Evolutionary conservation across 345 rosid species (phyloP), one percentile per base, ranked within the genome.

Genomic region (Viola odorata): DNA sequence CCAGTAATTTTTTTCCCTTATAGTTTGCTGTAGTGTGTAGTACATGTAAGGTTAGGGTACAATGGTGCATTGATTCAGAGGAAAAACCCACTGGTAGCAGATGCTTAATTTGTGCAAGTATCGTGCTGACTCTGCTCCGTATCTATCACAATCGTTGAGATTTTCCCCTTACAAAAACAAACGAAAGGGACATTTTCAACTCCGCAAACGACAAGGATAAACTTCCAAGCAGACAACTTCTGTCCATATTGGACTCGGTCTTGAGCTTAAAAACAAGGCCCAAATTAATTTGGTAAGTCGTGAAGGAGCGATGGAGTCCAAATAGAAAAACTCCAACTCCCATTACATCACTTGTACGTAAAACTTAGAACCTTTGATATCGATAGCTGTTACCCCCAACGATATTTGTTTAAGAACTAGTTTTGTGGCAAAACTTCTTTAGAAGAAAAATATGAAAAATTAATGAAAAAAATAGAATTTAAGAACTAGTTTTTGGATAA

Each of bases 141-240:
- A 42, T 42, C 11, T 42, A 42, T 11, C 45, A 42, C 11, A 42
- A 42, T 42, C 45, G 11, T 42, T 42, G 45, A 42, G 11, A 42
- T 42, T 42, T 42, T 11, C 45, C 45, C 45, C 45, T 42, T 42
- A 42, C 8, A 12, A 53, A 40, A 45, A 17, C 50, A 68, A 68
- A 53, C 7, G 76, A 71, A 68, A 48, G 14, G 59, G 68, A 64
- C 74, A 57, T 55, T 53, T 70, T 8, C 45, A 55, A 53, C 48
- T 61, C 62, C 54, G 5, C 13, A 71, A 64, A 60, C 63, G 66
- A 62, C 70, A 71, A 68, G 6, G 68, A 62, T 39, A 70, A 68
- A 62, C 60, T 65, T 69, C 81, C 84, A 72, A 71, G 59, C 37
- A 6, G 3, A 16, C 4, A 5, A 53, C 50, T 57, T 49, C 57